Evolutionary conservation across 306 rosid genomes (phyloP).

Genomic region (Gastrolobium villosum): DNA sequence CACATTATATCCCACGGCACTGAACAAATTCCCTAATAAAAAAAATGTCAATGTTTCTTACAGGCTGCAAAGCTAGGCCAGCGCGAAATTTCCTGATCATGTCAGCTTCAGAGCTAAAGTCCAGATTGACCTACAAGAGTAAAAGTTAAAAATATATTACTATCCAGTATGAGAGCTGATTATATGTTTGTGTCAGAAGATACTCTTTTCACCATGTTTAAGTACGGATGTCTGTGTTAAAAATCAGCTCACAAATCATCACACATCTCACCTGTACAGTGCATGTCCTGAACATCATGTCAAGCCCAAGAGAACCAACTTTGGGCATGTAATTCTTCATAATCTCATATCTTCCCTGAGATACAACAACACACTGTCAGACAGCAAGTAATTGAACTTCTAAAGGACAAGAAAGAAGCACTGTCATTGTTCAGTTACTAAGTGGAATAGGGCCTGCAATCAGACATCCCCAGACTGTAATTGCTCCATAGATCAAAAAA

Average conservation of each 20-base stretch:
- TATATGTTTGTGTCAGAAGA: constrained; percentile 26
- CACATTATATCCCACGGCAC: constrained; percentile 47
- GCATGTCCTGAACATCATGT: constrained; percentile 99
- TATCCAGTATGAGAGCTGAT: constrained; percentile 29
- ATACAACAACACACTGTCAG: constrained; percentile 51
- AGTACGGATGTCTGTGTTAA: constrained; percentile 26
- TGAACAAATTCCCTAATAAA: constrained; percentile 31
- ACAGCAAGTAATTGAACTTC: constrained; percentile 43
- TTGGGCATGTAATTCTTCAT: constrained; percentile 97
- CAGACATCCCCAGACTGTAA: constrained; percentile 5
- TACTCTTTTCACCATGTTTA: constrained; percentile 41
- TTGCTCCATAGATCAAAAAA: constrained; percentile 23
- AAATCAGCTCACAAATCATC: constrained; percentile 33
- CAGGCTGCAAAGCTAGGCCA: constrained; percentile 97
- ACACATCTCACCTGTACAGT: constrained; percentile 87
- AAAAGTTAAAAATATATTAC: constrained; percentile 35
- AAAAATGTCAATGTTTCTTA: constrained; percentile 58
- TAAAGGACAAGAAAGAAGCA: constrained; percentile 33
- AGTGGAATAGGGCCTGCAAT: constrained; percentile 12
- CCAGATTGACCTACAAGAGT: constrained; percentile 86
- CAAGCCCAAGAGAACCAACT: constrained; percentile 98
- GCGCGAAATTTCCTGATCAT: constrained; percentile 97
- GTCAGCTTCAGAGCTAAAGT: constrained; percentile 94
- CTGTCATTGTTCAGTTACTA: constrained; percentile 35
- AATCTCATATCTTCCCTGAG: constrained; percentile 93